These are phyloP conservation scores for Rubus parviflorus DNA, from an alignment of 306 rosid genomes.

Conservation along the genomic window DNA sequence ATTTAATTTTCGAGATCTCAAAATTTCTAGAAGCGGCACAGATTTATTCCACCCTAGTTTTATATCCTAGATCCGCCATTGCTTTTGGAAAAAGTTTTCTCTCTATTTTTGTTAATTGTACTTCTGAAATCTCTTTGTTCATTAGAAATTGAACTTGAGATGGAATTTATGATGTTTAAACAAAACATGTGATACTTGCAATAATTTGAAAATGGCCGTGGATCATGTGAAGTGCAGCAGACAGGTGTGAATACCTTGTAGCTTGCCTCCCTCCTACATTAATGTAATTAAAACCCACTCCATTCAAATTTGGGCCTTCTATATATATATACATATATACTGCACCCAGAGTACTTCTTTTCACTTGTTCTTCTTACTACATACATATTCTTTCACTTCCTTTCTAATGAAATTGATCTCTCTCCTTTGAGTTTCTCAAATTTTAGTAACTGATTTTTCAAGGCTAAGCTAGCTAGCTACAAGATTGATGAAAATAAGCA, in stretches of 20 bases:
- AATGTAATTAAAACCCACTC: background rate
- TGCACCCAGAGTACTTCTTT: background rate
- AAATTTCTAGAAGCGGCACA: too few relatives aligned
- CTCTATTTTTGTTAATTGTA: too few relatives aligned
- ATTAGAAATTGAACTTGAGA: background rate
- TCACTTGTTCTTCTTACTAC: background rate
- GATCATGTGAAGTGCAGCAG: conserved; percentile 82
- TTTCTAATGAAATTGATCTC: conserved; percentile 21
- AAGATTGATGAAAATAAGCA: background rate
- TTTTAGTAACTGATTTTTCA: background rate
- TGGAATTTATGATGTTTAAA: conserved; percentile 10
- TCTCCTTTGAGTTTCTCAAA: conserved; percentile 6
- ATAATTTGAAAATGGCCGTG: conserved; percentile 47
- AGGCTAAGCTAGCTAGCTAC: background rate
- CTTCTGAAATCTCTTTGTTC: background rate
- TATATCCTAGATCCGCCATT: too few relatives aligned
- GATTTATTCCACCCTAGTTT: too few relatives aligned
- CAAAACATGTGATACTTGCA: conserved; percentile 65
- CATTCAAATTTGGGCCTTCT: background rate
- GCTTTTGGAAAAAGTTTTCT: too few relatives aligned
- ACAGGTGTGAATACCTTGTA: conserved; percentile 28
- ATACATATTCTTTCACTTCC: conserved; percentile 16
- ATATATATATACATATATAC: background rate
- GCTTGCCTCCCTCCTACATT: conserved; percentile 5
- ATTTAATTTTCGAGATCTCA: too few relatives aligned